These are phyloP conservation scores for Cystofilobasidium ferigula DNA, from an alignment of 768 basidiomycete genomes.

Conservation along the genomic window DNA sequence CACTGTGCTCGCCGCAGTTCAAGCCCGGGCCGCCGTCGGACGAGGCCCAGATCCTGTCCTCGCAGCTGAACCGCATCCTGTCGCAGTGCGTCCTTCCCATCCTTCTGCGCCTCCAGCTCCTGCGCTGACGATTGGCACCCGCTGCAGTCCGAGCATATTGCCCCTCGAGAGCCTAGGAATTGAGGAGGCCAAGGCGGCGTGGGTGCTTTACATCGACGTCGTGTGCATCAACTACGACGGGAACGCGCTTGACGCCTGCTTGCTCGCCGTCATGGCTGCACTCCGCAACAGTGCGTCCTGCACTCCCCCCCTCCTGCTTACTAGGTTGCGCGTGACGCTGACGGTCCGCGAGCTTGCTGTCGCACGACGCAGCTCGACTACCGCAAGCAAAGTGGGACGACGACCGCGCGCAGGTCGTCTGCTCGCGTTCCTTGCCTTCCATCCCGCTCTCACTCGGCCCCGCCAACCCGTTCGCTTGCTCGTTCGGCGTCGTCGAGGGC, in stretches of 20 bases:
- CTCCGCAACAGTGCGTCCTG: conserved; percentile 62
- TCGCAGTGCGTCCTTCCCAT: conserved; percentile 47
- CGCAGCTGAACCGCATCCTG: conserved; percentile 67
- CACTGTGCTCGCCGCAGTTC: conserved; percentile 84
- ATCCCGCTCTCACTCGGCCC: conserved; percentile 12
- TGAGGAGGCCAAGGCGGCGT: conserved; percentile 64
- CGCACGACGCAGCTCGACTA: conserved; percentile 46
- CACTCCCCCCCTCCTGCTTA: neutral
- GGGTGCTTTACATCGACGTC: conserved; percentile 90
- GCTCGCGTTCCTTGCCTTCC: conserved; percentile 36
- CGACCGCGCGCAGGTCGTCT: conserved; percentile 53
- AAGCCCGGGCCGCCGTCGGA: conserved; percentile 91
- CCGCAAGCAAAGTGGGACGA: conserved; percentile 63
- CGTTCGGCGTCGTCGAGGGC: neutral
- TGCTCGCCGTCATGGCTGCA: conserved; percentile 78
- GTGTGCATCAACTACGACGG: conserved; percentile 97
- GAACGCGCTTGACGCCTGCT: conserved; percentile 80
- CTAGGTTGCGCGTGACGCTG: neutral
- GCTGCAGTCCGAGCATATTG: conserved; percentile 53
- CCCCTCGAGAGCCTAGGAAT: conserved; percentile 65
- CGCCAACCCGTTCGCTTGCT: neutral
- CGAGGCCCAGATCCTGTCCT: conserved; percentile 83
- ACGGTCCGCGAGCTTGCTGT: neutral
- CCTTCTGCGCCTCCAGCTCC: neutral
- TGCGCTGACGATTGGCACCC: neutral